Percentiles rank a stretch among this genome's conserved stretches.
phyloP scores from a whole-genome alignment of 257 asterid genomes.

The Solanum chiquidenum region DNA sequence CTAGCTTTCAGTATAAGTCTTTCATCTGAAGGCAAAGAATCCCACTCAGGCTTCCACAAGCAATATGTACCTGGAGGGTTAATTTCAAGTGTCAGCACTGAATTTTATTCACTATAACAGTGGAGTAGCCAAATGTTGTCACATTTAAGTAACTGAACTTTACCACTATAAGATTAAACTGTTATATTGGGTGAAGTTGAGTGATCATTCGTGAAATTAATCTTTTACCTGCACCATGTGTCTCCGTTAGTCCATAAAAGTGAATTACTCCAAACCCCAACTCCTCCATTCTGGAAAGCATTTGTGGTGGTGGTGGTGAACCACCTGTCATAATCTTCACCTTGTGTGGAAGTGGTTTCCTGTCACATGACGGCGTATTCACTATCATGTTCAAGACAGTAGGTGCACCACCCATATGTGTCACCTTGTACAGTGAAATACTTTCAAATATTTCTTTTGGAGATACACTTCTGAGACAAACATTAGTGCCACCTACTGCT shows the following conservation, averaged over 20 bases:
- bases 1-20: not conserved
- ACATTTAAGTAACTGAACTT: not conserved
- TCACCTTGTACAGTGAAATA: not conserved
- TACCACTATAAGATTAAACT: not conserved
- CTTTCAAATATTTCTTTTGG: slow-evolving; percentile 5
- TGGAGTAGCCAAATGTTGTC: not conserved
- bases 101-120: not conserved
- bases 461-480: slow-evolving; percentile 22
- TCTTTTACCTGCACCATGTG: not conserved
- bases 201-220: not conserved
- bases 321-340: not conserved
- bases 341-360: not conserved
- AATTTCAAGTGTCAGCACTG: not conserved
- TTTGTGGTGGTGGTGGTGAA: not conserved
- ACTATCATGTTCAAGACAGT: not conserved
- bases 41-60: not conserved
- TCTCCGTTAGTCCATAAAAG: not conserved
- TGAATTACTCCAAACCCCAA: not conserved
- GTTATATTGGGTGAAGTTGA: not conserved
- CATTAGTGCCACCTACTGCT: slow-evolving; percentile 27
- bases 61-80: not conserved
- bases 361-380: not conserved
- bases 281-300: not conserved
- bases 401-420: not conserved
- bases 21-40: not conserved